phyloP scores from a whole-genome alignment of 371 early-diverging fungal species.

The Rhizopus arrhizus region DNA sequence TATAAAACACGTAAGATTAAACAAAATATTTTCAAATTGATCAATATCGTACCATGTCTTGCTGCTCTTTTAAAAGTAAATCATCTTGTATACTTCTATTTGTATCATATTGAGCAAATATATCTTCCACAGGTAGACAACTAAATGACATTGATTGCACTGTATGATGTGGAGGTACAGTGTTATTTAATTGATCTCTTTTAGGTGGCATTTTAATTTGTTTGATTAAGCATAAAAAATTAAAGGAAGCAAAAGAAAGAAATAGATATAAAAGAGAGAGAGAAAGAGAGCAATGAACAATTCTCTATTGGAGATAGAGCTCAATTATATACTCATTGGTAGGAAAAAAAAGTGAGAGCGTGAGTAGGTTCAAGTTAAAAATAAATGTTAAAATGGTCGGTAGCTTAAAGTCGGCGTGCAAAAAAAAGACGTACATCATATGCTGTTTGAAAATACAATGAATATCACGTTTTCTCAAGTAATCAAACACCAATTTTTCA shows the following conservation, averaged over 20 bases:
- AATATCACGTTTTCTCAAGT: conserved; percentile 24
- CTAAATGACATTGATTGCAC: conserved; percentile 1
- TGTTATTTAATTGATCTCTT: neutral
- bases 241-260: conserved; percentile 11
- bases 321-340: conserved; percentile 18
- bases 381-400: conserved; percentile 24
- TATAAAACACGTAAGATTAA: neutral
- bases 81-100: conserved; percentile 23
- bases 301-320: neutral
- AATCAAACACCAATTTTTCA: conserved; percentile 1
- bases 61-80: conserved; percentile 28
- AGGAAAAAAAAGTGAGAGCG: conserved; percentile 7
- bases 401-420: conserved; percentile 36
- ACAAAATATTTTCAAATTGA: neutral
- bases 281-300: conserved; percentile 3
- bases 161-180: conserved; percentile 2
- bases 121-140: conserved; percentile 18
- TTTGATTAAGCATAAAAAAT: conserved; percentile 20
- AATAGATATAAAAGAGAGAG: neutral
- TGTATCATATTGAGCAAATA: conserved; percentile 22
- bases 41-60: conserved; percentile 24
- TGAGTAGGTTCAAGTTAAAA: conserved; percentile 10
- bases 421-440: conserved; percentile 21
- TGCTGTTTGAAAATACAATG: conserved; percentile 6
- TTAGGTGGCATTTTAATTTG: conserved; percentile 4